Conservation (phyloP, 805 yeast genomes). For the Isabelozyma gotoi region DNA sequence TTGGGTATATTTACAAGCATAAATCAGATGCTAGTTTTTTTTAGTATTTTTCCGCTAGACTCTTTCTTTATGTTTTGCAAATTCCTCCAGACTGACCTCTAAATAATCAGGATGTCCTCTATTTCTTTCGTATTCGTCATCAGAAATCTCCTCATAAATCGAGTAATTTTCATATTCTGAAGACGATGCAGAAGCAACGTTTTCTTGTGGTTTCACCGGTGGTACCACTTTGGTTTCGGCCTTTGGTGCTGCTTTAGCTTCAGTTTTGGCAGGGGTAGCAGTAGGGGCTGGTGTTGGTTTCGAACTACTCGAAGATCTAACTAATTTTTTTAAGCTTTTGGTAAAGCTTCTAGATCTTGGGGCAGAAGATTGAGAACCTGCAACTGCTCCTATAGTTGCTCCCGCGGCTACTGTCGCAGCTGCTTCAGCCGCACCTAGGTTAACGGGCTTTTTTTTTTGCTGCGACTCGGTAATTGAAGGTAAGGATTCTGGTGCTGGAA, state of each 20-base stretch:
- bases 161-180: slow-evolving; percentile 22
- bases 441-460: background rate
- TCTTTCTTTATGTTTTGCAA: slow-evolving; percentile 14
- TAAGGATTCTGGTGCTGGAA: background rate
- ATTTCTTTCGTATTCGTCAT: slow-evolving; percentile 45
- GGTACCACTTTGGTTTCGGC: slow-evolving; percentile 1
- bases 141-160: slow-evolving; percentile 49
- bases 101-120: slow-evolving; percentile 50
- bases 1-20: background rate
- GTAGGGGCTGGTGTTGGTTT: slow-evolving; percentile 5
- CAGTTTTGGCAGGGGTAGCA: slow-evolving; percentile 6
- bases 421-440: slow-evolving; percentile 2
- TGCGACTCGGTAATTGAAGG: background rate
- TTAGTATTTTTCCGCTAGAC: background rate
- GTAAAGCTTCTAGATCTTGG: background rate
- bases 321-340: background rate
- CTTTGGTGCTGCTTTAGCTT: slow-evolving; percentile 3
- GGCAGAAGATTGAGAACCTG: background rate
- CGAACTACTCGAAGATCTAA: background rate
- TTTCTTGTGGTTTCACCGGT: too few relatives aligned
- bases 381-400: background rate
- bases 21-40: background rate
- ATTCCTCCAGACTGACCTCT: slow-evolving; percentile 30
- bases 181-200: background rate
- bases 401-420: background rate